Evolutionary conservation across 164 flowering plant genomes (phyloP).

Genomic region (Magnolia sinica): DNA sequence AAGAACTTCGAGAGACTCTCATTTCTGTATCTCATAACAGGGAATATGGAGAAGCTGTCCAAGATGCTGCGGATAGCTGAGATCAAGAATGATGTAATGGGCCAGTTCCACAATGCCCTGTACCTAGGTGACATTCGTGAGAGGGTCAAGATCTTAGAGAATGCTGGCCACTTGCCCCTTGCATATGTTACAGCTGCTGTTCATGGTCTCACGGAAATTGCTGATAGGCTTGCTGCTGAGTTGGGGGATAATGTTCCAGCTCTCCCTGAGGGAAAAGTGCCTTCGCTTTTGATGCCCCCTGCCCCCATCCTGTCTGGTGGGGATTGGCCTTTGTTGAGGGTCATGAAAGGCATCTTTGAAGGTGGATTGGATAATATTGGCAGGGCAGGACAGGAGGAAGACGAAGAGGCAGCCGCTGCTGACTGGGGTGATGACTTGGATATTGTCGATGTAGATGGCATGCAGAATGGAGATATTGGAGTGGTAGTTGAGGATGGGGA

Average conservation of each 20-base stretch:
- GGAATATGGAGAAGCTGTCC: slow-evolving; percentile 74
- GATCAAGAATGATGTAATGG: slow-evolving; percentile 88
- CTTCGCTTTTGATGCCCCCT: slow-evolving; percentile 79
- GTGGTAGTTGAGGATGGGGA: slow-evolving; percentile 54
- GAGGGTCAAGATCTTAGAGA: slow-evolving; percentile 77
- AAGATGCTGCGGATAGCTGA: slow-evolving; percentile 92
- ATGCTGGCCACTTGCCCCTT: slow-evolving; percentile 82
- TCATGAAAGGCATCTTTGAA: slow-evolving; percentile 79
- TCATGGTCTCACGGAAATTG: slow-evolving; percentile 74
- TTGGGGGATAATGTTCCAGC: slow-evolving; percentile 72
- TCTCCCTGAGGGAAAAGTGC: slow-evolving; percentile 41
- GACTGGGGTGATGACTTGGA: slow-evolving; percentile 87
- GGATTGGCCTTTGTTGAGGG: slow-evolving; percentile 76
- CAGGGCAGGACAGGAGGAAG: slow-evolving; percentile 45
- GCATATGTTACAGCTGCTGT: slow-evolving; percentile 76
- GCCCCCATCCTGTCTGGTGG: slow-evolving; percentile 64
- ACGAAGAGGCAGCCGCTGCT: slow-evolving; percentile 60
- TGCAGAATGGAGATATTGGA: slow-evolving; percentile 57
- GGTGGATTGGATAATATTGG: slow-evolving; percentile 63
- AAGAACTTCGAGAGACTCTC: slow-evolving; percentile 87
- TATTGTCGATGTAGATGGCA: slow-evolving; percentile 52
- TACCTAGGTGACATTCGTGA: slow-evolving; percentile 80
- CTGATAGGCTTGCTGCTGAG: slow-evolving; percentile 57
- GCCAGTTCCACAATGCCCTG: slow-evolving; percentile 89
- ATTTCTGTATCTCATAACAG: slow-evolving; percentile 81